Conservation (phyloP, 768 basidiomycete species). For the Boletus pseudo-olivaceus region DNA sequence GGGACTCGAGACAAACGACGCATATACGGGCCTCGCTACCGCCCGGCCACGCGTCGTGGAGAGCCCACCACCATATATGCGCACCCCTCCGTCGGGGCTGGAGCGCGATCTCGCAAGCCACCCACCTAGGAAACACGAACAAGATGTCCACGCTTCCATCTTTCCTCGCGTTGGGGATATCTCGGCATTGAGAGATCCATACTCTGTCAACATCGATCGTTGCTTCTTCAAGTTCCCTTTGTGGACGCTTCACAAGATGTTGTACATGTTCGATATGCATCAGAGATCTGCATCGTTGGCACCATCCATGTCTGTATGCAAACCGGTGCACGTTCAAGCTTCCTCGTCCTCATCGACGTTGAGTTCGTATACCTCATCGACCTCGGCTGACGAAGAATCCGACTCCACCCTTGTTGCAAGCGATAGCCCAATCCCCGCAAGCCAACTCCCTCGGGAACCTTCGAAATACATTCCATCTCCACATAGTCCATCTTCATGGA, state of each 20-base stretch:
- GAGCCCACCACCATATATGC: constrained; percentile 18
- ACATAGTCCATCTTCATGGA: constrained; percentile 8
- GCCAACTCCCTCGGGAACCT: not conserved
- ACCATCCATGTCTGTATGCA: constrained; percentile 13
- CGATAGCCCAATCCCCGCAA: constrained; percentile 24
- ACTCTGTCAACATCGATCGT: constrained; percentile 54
- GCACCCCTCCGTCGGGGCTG: constrained; percentile 26
- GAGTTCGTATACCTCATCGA: constrained; percentile 18
- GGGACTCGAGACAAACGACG: constrained; percentile 8
- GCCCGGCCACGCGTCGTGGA: not conserved
- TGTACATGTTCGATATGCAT: constrained; percentile 63
- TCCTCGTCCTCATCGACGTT: constrained; percentile 20
- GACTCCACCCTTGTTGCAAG: constrained; percentile 57
- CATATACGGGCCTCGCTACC: constrained; percentile 27
- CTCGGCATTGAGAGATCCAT: constrained; percentile 53
- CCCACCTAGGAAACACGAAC: constrained; percentile 4
- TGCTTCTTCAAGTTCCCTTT: constrained; percentile 53
- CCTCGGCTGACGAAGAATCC: constrained; percentile 38
- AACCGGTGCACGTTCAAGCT: not conserved
- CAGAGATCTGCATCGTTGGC: constrained; percentile 13
- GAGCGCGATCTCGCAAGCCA: constrained; percentile 25
- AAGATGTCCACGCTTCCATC: constrained; percentile 27
- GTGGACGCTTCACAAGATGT: constrained; percentile 64
- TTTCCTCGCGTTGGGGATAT: constrained; percentile 67
- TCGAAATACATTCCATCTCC: constrained; percentile 10